These are phyloP conservation scores for Chrysoporthe austroafricana DNA, from an alignment of 2,329 filamentous ascomycete genomes.

Conservation along the genomic window DNA sequence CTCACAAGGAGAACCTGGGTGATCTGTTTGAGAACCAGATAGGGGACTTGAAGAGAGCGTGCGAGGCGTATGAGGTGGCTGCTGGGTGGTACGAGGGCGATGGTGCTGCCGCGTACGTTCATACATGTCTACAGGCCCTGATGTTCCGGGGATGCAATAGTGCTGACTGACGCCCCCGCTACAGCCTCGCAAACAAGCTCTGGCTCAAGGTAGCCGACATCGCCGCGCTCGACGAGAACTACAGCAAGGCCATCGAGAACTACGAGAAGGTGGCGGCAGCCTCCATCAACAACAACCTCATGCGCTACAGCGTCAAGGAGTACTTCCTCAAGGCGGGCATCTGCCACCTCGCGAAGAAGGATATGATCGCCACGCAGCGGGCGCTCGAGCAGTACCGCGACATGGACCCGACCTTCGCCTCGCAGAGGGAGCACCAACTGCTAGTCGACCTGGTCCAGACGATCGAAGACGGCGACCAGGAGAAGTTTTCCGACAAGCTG, in stretches of 20 bases:
- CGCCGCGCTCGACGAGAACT: constrained; percentile 79
- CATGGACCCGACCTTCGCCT: constrained; percentile 75
- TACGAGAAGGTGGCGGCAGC: constrained; percentile 83
- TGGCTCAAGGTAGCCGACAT: constrained; percentile 92
- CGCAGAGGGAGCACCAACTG: constrained; percentile 80
- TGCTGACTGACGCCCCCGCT: not conserved
- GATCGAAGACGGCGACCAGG: constrained; percentile 77
- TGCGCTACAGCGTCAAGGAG: constrained; percentile 93
- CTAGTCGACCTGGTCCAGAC: constrained; percentile 76
- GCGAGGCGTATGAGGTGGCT: constrained; percentile 82
- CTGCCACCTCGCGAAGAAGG: constrained; percentile 76
- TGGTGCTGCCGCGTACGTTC: constrained; percentile 76
- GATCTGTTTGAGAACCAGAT: constrained; percentile 85
- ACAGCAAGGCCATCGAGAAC: constrained; percentile 78
- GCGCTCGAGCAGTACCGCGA: constrained; percentile 84
- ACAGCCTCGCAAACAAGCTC: constrained; percentile 86
- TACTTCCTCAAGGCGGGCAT: constrained; percentile 94
- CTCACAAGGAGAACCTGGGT: constrained; percentile 85
- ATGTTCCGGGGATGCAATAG: not conserved
- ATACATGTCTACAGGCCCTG: not conserved
- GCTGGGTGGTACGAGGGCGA: constrained; percentile 89
- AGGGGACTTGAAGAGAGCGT: constrained; percentile 75
- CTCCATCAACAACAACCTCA: constrained; percentile 85
- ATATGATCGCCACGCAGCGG: constrained; percentile 77
- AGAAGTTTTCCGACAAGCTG: constrained; percentile 82